Evolutionary conservation across 1,284 basidiomycete genomes (phyloP), one percentile per base, ranked within the genome.

Genomic region (Hypsizygus ulmarius): DNA sequence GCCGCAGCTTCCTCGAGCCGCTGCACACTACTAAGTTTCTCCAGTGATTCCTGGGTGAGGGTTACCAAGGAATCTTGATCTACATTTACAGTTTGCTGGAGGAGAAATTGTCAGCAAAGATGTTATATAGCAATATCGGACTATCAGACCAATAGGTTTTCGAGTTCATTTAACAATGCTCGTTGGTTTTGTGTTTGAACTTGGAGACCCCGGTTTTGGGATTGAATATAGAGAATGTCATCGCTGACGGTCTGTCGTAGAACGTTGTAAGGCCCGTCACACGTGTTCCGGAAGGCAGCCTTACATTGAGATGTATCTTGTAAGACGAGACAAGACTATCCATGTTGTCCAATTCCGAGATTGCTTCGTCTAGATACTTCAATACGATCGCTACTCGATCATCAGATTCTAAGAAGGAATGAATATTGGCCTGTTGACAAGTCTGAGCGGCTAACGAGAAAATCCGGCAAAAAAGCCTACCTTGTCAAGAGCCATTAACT

Each of bases 171-270:
- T 27, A 97, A 66, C 5, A 97, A 75, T 2, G 84, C 82, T 33
- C 87, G 81, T 65, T 98, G 96, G 60, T 99, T 99, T 61, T 96
- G 93, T 8, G 87, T 98, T 62, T 99, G 96, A 1, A 99, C 94
- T 69, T 99, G 97, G 29, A 99, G 72, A 59, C 97, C 97, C 44
- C 95, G 82, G 63, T 97, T 96, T 67, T 99, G 97, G 2, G 89
- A 89, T 70, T 99, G 97, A 59, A 99, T 98, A 63, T 85, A 95
- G 7, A 81, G 82, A 50, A 99, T 98, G 64, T 99, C 97, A 47
- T 99, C 94, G 45, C 81, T 82, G 38, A 96, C 94, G 48, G 90
- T 87, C 93, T 97, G 59, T 6, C 29, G 36, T 21, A 37, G 37
- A n/a, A 44, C 43, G 9, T 36, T n/a, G 60, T 38, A 51, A 43